Evolutionary conservation across 202 grass and related monocot genomes (phyloP).

Genomic region (Saccharum hybrid): DNA sequence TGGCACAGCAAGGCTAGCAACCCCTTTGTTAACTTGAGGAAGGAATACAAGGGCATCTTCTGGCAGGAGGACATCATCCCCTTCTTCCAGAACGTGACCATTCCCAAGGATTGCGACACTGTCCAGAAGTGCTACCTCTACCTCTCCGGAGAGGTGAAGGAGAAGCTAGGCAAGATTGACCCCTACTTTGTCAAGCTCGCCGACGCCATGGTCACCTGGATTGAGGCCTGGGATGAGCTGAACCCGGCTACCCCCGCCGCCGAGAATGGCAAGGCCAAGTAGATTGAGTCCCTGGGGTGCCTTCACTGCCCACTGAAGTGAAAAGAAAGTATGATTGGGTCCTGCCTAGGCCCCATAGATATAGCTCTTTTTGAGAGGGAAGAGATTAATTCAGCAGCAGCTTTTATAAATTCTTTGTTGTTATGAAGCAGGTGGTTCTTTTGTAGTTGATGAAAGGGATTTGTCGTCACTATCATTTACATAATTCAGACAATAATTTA

Average conservation of each 20-base stretch:
- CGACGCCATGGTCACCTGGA: slow-evolving; percentile 88
- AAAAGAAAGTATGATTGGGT: slow-evolving; percentile 50
- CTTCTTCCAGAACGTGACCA: slow-evolving; percentile 70
- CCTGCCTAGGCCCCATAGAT: slow-evolving; percentile 55
- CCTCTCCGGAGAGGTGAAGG: slow-evolving; percentile 61
- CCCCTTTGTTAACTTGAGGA: slow-evolving; percentile 84
- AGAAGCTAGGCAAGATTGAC: slow-evolving; percentile 70
- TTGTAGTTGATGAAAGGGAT: slow-evolving; percentile 62
- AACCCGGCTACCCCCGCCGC: slow-evolving; percentile 53
- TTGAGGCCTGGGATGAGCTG: slow-evolving; percentile 82
- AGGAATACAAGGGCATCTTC: slow-evolving; percentile 90
- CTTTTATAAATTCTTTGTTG: slow-evolving; percentile 56
- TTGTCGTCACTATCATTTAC: slow-evolving; percentile 58
- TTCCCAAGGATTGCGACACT: slow-evolving; percentile 66
- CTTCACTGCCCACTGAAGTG: slow-evolving; percentile 39
- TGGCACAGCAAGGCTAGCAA: slow-evolving; percentile 97
- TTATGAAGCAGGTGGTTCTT: slow-evolving; percentile 51
- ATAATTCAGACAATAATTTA: slow-evolving; percentile 67
- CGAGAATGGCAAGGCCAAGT: slow-evolving; percentile 67
- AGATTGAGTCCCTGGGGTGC: slow-evolving; percentile 13
- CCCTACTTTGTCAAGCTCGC: slow-evolving; percentile 76
- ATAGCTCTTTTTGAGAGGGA: slow-evolving; percentile 57
- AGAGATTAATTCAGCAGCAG: slow-evolving; percentile 58
- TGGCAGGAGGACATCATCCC: slow-evolving; percentile 89
- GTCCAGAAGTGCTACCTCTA: slow-evolving; percentile 78